Evolutionary conservation across 371 early-diverging fungal species (phyloP), one percentile per base, ranked within the genome.

Genomic region (Saksenaea oblongispora): DNA sequence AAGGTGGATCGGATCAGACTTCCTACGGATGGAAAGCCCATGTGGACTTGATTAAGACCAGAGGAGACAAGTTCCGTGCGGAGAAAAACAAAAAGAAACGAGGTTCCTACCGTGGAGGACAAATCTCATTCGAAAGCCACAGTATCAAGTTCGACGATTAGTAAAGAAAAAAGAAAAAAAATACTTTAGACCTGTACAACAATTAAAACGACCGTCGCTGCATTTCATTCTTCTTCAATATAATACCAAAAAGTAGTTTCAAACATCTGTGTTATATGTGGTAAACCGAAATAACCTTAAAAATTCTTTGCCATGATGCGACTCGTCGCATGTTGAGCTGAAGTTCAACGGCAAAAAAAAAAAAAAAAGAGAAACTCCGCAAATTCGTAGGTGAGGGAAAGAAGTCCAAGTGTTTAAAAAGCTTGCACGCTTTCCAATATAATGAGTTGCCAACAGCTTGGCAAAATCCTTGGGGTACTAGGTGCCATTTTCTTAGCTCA

Each of bases 71-170:
- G 26, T 98, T 98, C 85, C 86, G 94, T 39, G 90, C 91, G 10
- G 97, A 96, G 66, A 98, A 98, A 88, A 94, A 94, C 72, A 98
- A 98, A 85, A 98, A 98, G 86, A 98, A 98, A 91, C 85, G 93
- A 51, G 98, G 98, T 10, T 89, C 92, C 35, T 98, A 98, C 82
- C 86, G 91, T 56, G 98, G 98, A 31, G 98, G 98, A 26, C 79
- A 78, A 58, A 98, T 98, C 58, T 89, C 93, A 60, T 84, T 89
- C 62, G 84, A 75, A 53, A 89, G 91, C 36, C 90, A 94, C 70
- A 95, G 95, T 26, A 94, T 95, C 83, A 98, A 98, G 78, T 96
- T 98, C 72, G 83, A 86, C 13, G 42, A 41, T 22, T 47, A 47
- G 22, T 22, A n/a, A 5, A 10, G 22, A 47, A 26, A 47, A 24